These are phyloP conservation scores for Candolleomyces efflorescens DNA, from an alignment of 768 basidiomycete genomes.

Conservation along the genomic window DNA sequence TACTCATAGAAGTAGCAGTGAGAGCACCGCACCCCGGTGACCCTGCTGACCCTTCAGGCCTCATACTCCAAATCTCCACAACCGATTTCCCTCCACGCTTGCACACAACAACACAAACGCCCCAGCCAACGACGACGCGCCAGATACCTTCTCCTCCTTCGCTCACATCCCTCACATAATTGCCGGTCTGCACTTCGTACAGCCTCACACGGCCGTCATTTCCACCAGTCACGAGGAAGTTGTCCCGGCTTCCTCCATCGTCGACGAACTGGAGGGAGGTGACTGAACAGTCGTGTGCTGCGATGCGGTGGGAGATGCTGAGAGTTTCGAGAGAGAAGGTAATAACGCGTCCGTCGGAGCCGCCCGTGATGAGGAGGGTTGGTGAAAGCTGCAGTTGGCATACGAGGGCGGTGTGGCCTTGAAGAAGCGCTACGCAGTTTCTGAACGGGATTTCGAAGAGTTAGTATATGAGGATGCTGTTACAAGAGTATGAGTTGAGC, in stretches of 20 bases:
- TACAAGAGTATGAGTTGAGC: constrained; percentile 17
- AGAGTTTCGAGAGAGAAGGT: constrained; percentile 37
- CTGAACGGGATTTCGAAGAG: constrained; percentile 32
- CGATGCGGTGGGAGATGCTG: constrained; percentile 56
- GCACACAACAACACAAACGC: constrained; percentile 75
- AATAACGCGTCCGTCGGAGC: constrained; percentile 76
- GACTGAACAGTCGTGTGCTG: constrained; percentile 86
- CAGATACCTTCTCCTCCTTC: constrained; percentile 80
- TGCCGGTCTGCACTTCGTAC: constrained; percentile 64
- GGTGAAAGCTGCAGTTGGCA: constrained; percentile 83
- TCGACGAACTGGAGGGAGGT: constrained; percentile 83
- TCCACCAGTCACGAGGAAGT: constrained; percentile 79
- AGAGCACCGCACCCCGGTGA: neutral
- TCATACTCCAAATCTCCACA: constrained; percentile 83
- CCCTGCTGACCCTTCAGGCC: constrained; percentile 23
- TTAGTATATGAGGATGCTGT: neutral
- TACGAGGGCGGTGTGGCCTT: constrained; percentile 90
- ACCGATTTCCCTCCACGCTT: constrained; percentile 77
- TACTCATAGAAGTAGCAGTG: no score
- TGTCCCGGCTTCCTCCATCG: constrained; percentile 22
- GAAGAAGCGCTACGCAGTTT: constrained; percentile 76
- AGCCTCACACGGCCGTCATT: constrained; percentile 81
- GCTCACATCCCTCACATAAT: constrained; percentile 70
- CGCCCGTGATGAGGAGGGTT: constrained; percentile 70
- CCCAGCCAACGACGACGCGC: constrained; percentile 70